A percentile compares a stretch with the other conserved stretches of the same genome.
These are phyloP conservation scores for Monosporascus ibericus DNA, from an alignment of 2,329 filamentous ascomycete genomes.

Conservation along the genomic window DNA sequence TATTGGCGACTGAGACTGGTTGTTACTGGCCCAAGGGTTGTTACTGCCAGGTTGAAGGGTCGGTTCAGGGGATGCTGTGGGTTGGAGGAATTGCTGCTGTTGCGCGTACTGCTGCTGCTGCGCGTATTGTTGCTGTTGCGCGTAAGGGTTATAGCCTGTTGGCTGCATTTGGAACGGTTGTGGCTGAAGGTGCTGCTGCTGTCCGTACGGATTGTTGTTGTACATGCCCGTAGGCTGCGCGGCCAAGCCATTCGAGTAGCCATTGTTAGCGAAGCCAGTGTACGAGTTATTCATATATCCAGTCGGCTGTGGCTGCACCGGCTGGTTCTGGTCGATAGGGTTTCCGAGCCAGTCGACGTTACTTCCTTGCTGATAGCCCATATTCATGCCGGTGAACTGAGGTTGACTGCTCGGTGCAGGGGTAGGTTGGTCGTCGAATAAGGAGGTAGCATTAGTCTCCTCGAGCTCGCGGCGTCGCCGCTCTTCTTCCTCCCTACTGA, in stretches of 20 bases:
- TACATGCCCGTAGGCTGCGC: conserved; percentile 61
- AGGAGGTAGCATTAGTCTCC: conserved; percentile 71
- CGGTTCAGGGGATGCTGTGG: conserved; percentile 47
- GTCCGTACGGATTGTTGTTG: conserved; percentile 56
- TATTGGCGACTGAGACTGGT: conserved; percentile 55
- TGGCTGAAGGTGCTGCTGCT: conserved; percentile 37
- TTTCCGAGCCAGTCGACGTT: conserved; percentile 98
- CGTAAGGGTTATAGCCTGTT: conserved; percentile 50
- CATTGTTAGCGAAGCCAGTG: conserved; percentile 57
- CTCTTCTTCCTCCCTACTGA: conserved; percentile 94
- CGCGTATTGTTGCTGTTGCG: conserved; percentile 42
- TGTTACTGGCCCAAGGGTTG: conserved; percentile 78
- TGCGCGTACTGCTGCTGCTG: conserved; percentile 31
- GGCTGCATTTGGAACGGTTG: conserved; percentile 42
- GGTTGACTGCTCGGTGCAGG: conserved; percentile 52
- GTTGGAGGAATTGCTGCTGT: conserved; percentile 41
- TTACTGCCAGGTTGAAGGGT: conserved; percentile 74
- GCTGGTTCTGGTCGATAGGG: conserved; percentile 72
- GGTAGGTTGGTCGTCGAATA: conserved; percentile 77
- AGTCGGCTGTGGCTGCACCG: conserved; percentile 71
- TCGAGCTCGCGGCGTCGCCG: conserved; percentile 80
- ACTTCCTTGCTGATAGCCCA: conserved; percentile 94
- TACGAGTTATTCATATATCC: conserved; percentile 55
- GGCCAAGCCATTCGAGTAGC: conserved; percentile 63
- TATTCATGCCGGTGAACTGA: conserved; percentile 85